Percentiles rank a stretch among this genome's conserved stretches.
Conservation (phyloP, 2,329 filamentous ascomycete genomes). For the Aureobasidium mangrovei region DNA sequence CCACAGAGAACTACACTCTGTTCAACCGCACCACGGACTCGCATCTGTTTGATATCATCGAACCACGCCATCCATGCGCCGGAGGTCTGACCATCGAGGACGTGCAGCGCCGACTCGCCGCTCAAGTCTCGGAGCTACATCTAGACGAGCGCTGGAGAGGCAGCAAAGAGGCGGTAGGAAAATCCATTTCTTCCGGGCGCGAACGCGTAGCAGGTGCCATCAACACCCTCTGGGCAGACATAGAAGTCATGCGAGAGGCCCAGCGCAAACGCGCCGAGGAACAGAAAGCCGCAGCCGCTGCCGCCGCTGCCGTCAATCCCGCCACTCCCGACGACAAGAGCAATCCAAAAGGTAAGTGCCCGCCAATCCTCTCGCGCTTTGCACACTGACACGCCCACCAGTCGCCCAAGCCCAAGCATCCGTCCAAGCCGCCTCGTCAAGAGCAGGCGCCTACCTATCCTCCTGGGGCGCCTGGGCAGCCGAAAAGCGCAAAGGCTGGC, state of each 20-base stretch:
- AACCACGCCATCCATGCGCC: slow-evolving; percentile 86
- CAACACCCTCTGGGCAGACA: slow-evolving; percentile 81
- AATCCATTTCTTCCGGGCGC: slow-evolving; percentile 77
- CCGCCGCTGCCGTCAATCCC: slow-evolving; percentile 17
- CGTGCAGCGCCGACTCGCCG: slow-evolving; percentile 77
- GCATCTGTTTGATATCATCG: slow-evolving; percentile 88
- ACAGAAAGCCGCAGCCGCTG: slow-evolving; percentile 31
- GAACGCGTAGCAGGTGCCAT: slow-evolving; percentile 83
- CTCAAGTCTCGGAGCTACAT: slow-evolving; percentile 89
- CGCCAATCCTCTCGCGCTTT: neutral
- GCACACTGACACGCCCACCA: slow-evolving; percentile 27
- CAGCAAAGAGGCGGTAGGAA: slow-evolving; percentile 75
- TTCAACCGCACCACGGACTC: slow-evolving; percentile 67
- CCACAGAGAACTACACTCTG: slow-evolving; percentile 83
- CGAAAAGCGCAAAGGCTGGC: slow-evolving; percentile 56
- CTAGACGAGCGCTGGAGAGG: slow-evolving; percentile 82
- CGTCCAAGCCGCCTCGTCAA: slow-evolving; percentile 44
- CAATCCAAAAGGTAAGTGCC: neutral
- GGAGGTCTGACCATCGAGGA: slow-evolving; percentile 91
- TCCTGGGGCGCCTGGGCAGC: slow-evolving; percentile 59
- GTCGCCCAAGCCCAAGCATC: slow-evolving; percentile 48
- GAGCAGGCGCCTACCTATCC: slow-evolving; percentile 54
- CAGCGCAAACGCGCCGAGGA: slow-evolving; percentile 58
- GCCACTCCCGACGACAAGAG: slow-evolving; percentile 15
- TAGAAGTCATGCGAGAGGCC: slow-evolving; percentile 70